Base-by-base conservation (phyloP, 2,329 filamentous ascomycete genomes). In the Fusarium liriodendri region DNA sequence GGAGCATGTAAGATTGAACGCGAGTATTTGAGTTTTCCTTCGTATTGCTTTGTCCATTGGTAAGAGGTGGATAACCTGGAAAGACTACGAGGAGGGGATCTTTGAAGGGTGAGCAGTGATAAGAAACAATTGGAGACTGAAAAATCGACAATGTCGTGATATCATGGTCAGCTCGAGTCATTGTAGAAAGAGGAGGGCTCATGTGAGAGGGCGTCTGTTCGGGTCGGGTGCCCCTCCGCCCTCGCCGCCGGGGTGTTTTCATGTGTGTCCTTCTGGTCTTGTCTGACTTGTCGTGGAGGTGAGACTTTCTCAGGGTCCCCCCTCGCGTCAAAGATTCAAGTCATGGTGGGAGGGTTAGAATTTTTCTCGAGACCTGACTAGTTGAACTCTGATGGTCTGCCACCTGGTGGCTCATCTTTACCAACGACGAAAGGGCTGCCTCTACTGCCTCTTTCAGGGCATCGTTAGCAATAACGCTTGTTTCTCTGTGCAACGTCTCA, bases 291-390 rank as follows among this genome's bases (percentile, higher is more conserved):
- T 6, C 22, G 8, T 37, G 54, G 33, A 40, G 18, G 57, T 59
- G 33, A 59, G 55, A 42, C 54, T 60, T 67, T 55, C 33, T 74
- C 68, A 72, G 64, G 72, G 71, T 74, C 69, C 47, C 52, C 35
- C 35, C 29, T 37, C 35, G 7, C 35, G 38, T 33, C 33, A 18
- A 25, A 25, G 20, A 29, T 25, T 9, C 10, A 27, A 22, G 45
- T 27, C 25, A 38, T 29, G 45, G 32, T 27, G 45, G 62, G 32
- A 61, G 33, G 66, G 62, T 60, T 42, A 47, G 68, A 69, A 62
- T 45, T 74, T 73, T 63, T 66, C 32, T 47, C 61, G 66, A 54
- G 37, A 62, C 67, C 50, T 16, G 45, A 69, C 71, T 73, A 72
- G 71, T n/a, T 59, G 58, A 72, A 58, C 58, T 63, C 47, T 59